phyloP scores from a whole-genome alignment of 768 basidiomycete species.

The Lactarius quietus region DNA sequence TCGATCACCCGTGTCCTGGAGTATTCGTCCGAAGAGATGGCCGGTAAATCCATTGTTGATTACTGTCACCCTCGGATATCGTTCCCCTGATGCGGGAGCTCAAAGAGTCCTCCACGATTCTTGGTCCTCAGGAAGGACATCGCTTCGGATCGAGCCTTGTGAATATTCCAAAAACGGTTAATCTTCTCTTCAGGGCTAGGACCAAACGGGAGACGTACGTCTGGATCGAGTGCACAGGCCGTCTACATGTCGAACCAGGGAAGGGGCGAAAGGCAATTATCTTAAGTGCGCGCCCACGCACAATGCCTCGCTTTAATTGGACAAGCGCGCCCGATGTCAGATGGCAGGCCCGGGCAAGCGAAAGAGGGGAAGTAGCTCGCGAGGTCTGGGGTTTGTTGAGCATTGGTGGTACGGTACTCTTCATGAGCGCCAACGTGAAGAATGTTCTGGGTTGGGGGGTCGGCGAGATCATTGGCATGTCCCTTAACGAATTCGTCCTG shows the following conservation, averaged over 20 bases:
- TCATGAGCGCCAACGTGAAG: conserved; percentile 46
- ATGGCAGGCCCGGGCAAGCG: conserved; percentile 15
- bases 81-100: conserved; percentile 90
- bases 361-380: conserved; percentile 28
- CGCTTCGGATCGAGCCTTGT: conserved; percentile 12
- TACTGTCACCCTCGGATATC: conserved; percentile 85
- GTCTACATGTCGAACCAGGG: conserved; percentile 86
- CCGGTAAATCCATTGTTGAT: conserved; percentile 73
- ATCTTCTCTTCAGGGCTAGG: conserved; percentile 80
- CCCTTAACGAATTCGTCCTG: conserved; percentile 39
- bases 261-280: conserved; percentile 95
- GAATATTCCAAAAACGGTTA: conserved; percentile 54
- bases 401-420: conserved; percentile 45
- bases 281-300: conserved; percentile 72
- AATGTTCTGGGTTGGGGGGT: conserved; percentile 65
- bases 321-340: conserved; percentile 44
- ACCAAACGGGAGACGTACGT: conserved; percentile 64
- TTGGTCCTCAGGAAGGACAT: conserved; percentile 27
- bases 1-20: conserved; percentile 75
- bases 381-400: conserved; percentile 59
- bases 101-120: conserved; percentile 56
- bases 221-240: conserved; percentile 90
- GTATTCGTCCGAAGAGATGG: conserved; percentile 80
- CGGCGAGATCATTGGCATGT: conserved; percentile 51
- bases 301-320: conserved; percentile 65